Percentiles rank a stretch among this genome's conserved stretches.
Evolutionary conservation across 179 eudicot genomes (phyloP).

Genomic region (Vitellaria paradoxa): DNA sequence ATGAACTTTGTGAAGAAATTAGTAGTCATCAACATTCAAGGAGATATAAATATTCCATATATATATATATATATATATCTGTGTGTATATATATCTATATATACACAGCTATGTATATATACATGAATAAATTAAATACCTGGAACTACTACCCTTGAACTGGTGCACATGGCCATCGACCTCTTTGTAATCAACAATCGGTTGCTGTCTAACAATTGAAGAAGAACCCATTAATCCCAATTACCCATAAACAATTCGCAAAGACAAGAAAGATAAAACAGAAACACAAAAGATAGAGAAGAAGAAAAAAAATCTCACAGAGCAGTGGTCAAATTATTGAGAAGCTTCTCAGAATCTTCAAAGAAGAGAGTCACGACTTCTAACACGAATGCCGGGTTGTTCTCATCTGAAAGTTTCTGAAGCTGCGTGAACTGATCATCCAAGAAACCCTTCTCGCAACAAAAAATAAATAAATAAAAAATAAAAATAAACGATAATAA

Average conservation of each 20-base stretch:
- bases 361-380: conserved; percentile 54
- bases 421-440: conserved; percentile 54
- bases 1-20: not conserved
- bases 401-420: conserved; percentile 58
- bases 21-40: not conserved
- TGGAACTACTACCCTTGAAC: conserved; percentile 65
- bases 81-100: too few relatives aligned
- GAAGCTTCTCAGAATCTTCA: conserved; percentile 52
- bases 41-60: not conserved
- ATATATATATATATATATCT: too few relatives aligned
- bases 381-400: conserved; percentile 52
- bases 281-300: not conserved
- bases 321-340: conserved; percentile 38
- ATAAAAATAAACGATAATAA: too few relatives aligned
- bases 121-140: conserved; percentile 26
- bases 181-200: conserved; percentile 42
- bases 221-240: not conserved
- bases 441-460: conserved; percentile 39
- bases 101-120: not conserved
- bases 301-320: conserved; percentile 29
- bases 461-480: not conserved
- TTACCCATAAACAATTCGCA: not conserved
- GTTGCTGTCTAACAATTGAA: conserved; percentile 35
- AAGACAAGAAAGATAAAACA: not conserved
- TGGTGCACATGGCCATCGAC: conserved; percentile 56